These are phyloP conservation scores for Persicaria tinctoria DNA, from an alignment of 148 eudicot genomes.

Conservation along the genomic window DNA sequence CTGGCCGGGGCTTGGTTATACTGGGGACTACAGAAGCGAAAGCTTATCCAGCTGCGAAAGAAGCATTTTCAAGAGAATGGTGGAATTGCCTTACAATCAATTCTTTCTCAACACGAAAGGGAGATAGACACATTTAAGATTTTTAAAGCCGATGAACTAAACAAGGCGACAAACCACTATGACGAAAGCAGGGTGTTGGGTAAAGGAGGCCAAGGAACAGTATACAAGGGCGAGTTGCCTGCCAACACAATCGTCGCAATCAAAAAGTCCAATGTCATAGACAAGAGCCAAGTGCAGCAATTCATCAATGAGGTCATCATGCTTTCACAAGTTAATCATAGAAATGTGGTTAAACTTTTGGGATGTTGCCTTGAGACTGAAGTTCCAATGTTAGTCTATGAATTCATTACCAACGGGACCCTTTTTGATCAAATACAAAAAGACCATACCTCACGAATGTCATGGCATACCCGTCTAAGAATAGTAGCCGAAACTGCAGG, in stretches of 20 bases:
- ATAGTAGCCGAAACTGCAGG: no score
- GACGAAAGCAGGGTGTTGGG: slow-evolving; percentile 2
- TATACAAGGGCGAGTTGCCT: slow-evolving; percentile 6
- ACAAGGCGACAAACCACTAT: slow-evolving; percentile 5
- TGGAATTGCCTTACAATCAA: background rate
- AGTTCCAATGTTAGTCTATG: no score
- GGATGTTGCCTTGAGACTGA: no score
- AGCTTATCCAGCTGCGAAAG: slow-evolving; percentile 3
- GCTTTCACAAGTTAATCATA: no score
- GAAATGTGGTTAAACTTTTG: no score
- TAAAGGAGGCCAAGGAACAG: slow-evolving; percentile 12
- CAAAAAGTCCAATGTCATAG: slow-evolving; percentile 10
- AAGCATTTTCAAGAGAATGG: slow-evolving; percentile 8
- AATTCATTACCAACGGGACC: no score
- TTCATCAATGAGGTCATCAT: slow-evolving; percentile 8
- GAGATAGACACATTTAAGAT: background rate
- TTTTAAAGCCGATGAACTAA: slow-evolving; percentile 5
- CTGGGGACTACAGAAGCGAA: slow-evolving; percentile 4
- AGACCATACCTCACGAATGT: no score
- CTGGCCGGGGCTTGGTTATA: slow-evolving; percentile 3
- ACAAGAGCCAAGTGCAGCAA: slow-evolving; percentile 12
- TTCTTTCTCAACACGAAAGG: slow-evolving; percentile 8
- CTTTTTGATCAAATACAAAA: no score
- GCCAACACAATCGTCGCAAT: background rate
- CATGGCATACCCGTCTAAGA: no score